A percentile compares a stretch with the other conserved stretches of the same genome.
Conservation (phyloP, 116 monocot genomes). For the Trichopus zeylanicus region DNA sequence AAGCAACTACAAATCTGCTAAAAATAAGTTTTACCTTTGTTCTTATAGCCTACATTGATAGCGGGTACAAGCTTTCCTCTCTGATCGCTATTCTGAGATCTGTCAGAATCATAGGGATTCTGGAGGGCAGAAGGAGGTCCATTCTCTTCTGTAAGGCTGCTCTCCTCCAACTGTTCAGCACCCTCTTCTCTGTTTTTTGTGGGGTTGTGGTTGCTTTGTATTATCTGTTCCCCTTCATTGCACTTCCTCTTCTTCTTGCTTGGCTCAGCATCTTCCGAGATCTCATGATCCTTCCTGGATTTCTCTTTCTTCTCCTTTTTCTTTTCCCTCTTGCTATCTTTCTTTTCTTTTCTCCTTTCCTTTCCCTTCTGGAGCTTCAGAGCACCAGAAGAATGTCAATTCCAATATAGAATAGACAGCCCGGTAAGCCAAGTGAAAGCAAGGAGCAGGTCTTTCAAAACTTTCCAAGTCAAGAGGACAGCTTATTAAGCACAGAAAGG, state of each 20-base stretch:
- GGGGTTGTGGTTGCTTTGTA: neutral
- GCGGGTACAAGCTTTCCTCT: conserved; percentile 13
- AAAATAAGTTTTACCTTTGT: conserved; percentile 19
- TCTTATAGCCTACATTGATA: conserved; percentile 2
- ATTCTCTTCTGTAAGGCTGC: conserved; percentile 70
- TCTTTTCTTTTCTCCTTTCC: conserved; percentile 14
- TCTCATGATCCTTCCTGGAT: conserved; percentile 6
- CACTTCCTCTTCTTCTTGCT: conserved; percentile 32
- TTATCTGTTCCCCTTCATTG: conserved; percentile 12
- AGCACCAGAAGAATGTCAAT: conserved; percentile 45
- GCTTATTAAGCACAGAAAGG: no score
- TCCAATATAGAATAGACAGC: conserved; percentile 30
- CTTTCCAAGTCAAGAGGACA: no score
- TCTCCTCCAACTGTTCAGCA: conserved; percentile 52
- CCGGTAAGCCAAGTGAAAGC: conserved; percentile 9
- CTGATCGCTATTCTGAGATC: conserved; percentile 53
- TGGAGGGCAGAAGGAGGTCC: conserved; percentile 13
- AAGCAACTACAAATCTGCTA: neutral
- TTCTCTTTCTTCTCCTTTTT: conserved; percentile 27
- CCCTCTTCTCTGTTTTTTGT: conserved; percentile 10
- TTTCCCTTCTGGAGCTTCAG: conserved; percentile 46
- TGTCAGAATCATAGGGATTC: conserved; percentile 29
- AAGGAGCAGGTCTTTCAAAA: neutral
- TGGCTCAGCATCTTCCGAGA: conserved; percentile 8
- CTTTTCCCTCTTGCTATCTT: conserved; percentile 21